Base-by-base conservation (phyloP, 106 monocot species). In the Platanthera guangdongensis region DNA sequence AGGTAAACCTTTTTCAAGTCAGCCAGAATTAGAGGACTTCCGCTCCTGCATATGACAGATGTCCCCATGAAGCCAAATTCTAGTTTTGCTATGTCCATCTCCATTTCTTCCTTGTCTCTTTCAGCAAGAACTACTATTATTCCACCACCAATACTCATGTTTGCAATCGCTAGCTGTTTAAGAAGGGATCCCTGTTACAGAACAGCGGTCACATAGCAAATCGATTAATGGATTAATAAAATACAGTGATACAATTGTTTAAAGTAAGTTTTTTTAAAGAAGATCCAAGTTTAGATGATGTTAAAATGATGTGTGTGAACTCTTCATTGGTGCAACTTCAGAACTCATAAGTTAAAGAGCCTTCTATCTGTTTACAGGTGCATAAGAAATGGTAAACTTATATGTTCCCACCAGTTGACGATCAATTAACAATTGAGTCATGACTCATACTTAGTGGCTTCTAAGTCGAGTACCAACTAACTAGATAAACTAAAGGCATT, bases 61-160 rank as follows among this genome's bases (percentile, higher is more conserved):
- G 92, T 95, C 72, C 92, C 92, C 95, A 95, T 95, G 78, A 95
- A 95, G 51, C 92, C 88, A 90, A 95, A 95, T 82, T 95, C 95
- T 65, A 95, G 83, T 50, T 92, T 95, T 74, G 88, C 84, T 80
- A 95, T 95, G 78, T 95, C 90, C 88, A 90, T 83, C 63, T 95
- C 95, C 95, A 95, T 95, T 83, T 92, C 92, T 82, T 95, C 95
- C 57, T 95, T 95, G 54, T 95, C 92, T 77, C 86, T 90, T 86
- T 95, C 95, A 46, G 95, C 95, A 47, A 95, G 86, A 64, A 95
- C 95, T 53, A 95, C 95, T 53, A 95, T 78, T 1, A 92, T 86
- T 75, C 95, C 90, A 57, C 95, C 95, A 84, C 92, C 92, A 70
- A 92, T 21, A 64, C 92, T 95, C 70, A 92, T 95, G 80, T 95